Conservation (phyloP, 2,329 filamentous ascomycete genomes). For the Pochonia chlamydosporia region DNA sequence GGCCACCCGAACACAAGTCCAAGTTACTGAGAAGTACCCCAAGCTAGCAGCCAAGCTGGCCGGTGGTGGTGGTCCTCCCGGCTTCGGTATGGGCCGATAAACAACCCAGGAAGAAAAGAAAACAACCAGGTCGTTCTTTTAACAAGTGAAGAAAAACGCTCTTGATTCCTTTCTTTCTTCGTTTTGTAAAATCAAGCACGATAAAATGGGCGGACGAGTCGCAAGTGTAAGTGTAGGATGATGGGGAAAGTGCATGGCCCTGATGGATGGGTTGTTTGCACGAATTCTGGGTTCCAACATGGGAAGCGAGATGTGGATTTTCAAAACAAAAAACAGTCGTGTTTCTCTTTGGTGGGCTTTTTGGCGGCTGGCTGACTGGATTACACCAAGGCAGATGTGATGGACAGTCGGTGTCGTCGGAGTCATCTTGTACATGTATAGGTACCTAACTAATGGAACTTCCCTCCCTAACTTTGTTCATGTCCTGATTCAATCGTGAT, state of each 20-base stretch:
- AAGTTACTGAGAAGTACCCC: constrained; percentile 83
- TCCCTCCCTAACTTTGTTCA: constrained; percentile 5
- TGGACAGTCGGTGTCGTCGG: not conserved
- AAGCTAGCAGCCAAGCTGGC: constrained; percentile 66
- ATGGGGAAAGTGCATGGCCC: not conserved
- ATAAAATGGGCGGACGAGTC: not conserved
- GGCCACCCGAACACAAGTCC: constrained; percentile 90
- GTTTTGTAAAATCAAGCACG: not conserved
- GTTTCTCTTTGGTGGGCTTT: not conserved
- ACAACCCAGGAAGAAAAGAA: constrained; percentile 7
- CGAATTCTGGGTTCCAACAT: not conserved
- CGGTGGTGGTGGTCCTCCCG: constrained; percentile 27
- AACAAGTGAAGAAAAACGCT: not conserved
- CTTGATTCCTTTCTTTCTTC: not conserved
- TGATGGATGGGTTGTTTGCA: not conserved
- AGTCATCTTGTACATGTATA: constrained; percentile 11
- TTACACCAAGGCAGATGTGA: not conserved
- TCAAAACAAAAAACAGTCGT: not conserved
- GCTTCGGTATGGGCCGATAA: constrained; percentile 31
- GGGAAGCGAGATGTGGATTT: constrained; percentile 1
- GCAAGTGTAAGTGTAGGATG: constrained; percentile 2
- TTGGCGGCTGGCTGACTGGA: not conserved
- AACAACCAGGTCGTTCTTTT: not conserved
- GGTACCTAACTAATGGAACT: constrained; percentile 10
- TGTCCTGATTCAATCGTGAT: too few relatives aligned